phyloP scores from a whole-genome alignment of 1,284 basidiomycete species.

The Polyporus tsugae region DNA sequence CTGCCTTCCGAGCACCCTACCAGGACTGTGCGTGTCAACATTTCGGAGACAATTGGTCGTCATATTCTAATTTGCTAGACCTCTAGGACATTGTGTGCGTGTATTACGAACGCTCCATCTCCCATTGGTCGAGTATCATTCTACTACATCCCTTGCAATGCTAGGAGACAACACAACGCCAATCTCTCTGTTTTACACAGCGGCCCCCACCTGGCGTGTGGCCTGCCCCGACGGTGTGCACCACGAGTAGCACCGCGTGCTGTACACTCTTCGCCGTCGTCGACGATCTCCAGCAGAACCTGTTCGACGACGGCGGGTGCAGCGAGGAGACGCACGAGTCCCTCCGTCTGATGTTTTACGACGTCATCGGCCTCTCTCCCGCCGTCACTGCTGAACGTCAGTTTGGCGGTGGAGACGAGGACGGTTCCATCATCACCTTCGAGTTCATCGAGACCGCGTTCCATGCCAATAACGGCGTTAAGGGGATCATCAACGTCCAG shows the following conservation, averaged over 20 bases:
- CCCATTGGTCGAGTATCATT: not conserved
- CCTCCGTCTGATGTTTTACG: conserved; percentile 43
- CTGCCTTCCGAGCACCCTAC: no score
- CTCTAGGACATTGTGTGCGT: not conserved
- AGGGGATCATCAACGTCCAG: conserved; percentile 4
- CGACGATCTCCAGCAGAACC: conserved; percentile 47
- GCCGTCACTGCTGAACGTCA: conserved; percentile 20
- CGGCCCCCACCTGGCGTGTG: conserved; percentile 34
- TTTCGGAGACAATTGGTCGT: no score
- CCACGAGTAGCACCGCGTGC: conserved; percentile 47
- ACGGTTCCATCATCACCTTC: conserved; percentile 37
- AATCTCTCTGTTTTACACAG: not conserved
- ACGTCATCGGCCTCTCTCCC: conserved; percentile 39
- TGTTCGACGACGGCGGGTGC: conserved; percentile 43
- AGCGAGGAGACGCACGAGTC: conserved; percentile 42
- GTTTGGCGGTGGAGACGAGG: conserved; percentile 19
- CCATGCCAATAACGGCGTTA: conserved; percentile 39
- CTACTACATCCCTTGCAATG: not conserved
- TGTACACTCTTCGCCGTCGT: conserved; percentile 47
- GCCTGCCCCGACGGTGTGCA: conserved; percentile 36
- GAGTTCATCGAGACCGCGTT: conserved; percentile 35
- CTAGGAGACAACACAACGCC: not conserved
- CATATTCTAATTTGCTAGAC: no score
- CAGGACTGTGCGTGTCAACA: no score
- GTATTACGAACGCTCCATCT: not conserved